phyloP scores from a whole-genome alignment of 2,329 filamentous ascomycete genomes.

The Dichotomopilus funicola region DNA sequence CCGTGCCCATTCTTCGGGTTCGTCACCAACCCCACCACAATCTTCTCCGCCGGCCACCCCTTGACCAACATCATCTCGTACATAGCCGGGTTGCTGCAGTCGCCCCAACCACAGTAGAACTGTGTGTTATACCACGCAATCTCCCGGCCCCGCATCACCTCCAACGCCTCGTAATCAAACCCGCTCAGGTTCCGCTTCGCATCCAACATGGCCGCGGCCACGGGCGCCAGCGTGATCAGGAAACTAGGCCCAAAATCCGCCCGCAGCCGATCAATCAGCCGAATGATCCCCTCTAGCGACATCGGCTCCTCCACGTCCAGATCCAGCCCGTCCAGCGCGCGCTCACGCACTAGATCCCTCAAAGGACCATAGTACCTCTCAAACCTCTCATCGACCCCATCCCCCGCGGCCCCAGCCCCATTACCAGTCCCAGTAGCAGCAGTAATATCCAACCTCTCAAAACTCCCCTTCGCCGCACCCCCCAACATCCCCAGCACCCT shows the following conservation, averaged over 20 bases:
- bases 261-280: slow-evolving; percentile 58
- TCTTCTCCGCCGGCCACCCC: slow-evolving; percentile 61
- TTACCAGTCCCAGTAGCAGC: slow-evolving; percentile 33
- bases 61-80: slow-evolving; percentile 41
- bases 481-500: slow-evolving; percentile 77
- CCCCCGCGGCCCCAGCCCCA: not conserved
- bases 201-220: slow-evolving; percentile 63
- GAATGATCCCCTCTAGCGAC: slow-evolving; percentile 55
- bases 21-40: slow-evolving; percentile 70
- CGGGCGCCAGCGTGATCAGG: slow-evolving; percentile 70
- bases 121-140: slow-evolving; percentile 79
- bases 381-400: slow-evolving; percentile 36
- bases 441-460: slow-evolving; percentile 41
- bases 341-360: slow-evolving; percentile 50
- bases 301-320: slow-evolving; percentile 71
- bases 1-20: slow-evolving; percentile 64
- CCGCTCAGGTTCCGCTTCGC: slow-evolving; percentile 62
- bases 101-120: slow-evolving; percentile 81
- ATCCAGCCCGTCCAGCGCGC: slow-evolving; percentile 59
- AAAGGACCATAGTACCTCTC: slow-evolving; percentile 65
- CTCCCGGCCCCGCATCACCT: slow-evolving; percentile 53
- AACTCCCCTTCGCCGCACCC: slow-evolving; percentile 68
- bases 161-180: slow-evolving; percentile 66
- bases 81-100: slow-evolving; percentile 46
- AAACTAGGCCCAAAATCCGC: slow-evolving; percentile 60